Evolutionary conservation across 768 basidiomycete genomes (phyloP), one percentile per base, ranked within the genome.

Genomic region (Suillus paluster): DNA sequence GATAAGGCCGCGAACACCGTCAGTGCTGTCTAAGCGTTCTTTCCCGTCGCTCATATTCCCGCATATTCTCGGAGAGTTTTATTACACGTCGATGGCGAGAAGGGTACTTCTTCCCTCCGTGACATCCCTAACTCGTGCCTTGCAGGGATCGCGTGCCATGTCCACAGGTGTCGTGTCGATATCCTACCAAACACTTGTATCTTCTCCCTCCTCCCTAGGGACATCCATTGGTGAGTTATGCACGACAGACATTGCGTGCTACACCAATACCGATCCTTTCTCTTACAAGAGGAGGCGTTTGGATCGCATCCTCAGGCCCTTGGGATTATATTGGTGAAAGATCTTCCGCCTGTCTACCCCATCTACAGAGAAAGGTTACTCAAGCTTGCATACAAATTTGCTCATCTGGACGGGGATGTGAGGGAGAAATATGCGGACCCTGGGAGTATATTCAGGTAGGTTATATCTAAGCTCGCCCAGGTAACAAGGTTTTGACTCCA

Each of bases 271-370:
- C 23, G n/a, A 45, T 44, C 15, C 21, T 21, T 52, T 45, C 23
- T 38, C 44, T 44, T 53, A 19, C 66, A 92, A 55, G 91, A 89
- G 67, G 81, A 85, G 66, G 95, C 92, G 4, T 97, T 97, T 69
- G 95, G 94, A 23, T 92, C 92, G 12, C 80, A 86, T 62, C 83
- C 90, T 9, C 78, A 86, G 56, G 88, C 87, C 49, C 79, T 96
- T 56, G 95, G 95, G 1, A 89, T 97, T 64, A 82, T 97, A 63
- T 75, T 97, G 53, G 81, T 96, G 65, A 84, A 84, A 66, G 94
- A 95, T 77, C 79, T 99, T 34, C 97, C 96, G 1, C 66, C 72
- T 4, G 78, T 77, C 45, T 99, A 92, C 68, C 68, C 74, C 11
- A 59, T 66, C 2, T 84, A 92, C 59, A 82, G 97, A 41, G 86